Base-by-base conservation (phyloP, 108 stramenopile species). In the Hondaea fermentalgiana region DNA sequence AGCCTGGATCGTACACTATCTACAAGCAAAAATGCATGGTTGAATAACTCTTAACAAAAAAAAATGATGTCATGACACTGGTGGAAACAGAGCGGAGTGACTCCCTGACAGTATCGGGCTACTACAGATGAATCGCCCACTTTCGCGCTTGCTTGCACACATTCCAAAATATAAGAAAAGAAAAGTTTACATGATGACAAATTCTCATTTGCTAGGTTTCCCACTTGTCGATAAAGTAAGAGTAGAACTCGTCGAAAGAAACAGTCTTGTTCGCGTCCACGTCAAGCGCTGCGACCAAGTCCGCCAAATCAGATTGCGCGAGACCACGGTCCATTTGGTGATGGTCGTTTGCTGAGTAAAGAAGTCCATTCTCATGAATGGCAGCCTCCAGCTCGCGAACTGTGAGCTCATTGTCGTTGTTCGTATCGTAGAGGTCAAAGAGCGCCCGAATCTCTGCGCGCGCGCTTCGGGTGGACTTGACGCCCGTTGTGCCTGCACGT, bases 161-260 rank as follows among this genome's bases (percentile, higher is more conserved):
- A 35, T 35, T 35, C 2, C 35, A 35, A 35, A 2, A 35, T 35
- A 0, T 35, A 35, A 35, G 35, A 35, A 35, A 35, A 35, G 35
- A 35, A 35, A 35, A 35, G 35, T 35, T 35, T 35, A 35, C 35
- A 35, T 35, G 35, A 35, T 35, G 55, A 57, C 8, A 57, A 57
- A 57, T 3, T 57, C 2, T 57, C 55, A 57, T 57, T 57, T 57
- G 55, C 55, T 17, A 69, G 25, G 64, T 42, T 17, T 69, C 64
- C 76, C 76, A 83, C 51, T 83, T 83, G 12, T 83, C 76, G 49
- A 83, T 53, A 53, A 83, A 83, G 76, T 25, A 83, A 6, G n/a
- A 25, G 28, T 83, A 83, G 28, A 83, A 83, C 51, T 83, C 76
- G 45, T 83, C 76, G 23, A 83, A 83, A 6, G 45, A 53, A 23